Evolutionary conservation across 2,329 filamentous ascomycete species (phyloP).

Genomic region (Alternaria novae-zelandiae): DNA sequence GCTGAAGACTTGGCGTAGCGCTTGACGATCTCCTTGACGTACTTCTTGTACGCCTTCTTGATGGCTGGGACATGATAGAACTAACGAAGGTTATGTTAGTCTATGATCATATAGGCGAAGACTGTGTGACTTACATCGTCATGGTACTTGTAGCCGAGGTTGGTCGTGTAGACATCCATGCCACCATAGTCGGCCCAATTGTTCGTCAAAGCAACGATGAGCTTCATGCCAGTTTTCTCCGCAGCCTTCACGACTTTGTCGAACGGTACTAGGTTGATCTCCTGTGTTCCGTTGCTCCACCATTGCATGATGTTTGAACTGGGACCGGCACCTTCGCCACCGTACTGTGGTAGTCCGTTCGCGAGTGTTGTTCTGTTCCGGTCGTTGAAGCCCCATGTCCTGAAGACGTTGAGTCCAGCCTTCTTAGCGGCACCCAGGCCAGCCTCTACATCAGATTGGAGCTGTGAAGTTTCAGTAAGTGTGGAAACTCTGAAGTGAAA

Average conservation of each 20-base stretch:
- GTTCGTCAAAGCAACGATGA: slow-evolving; percentile 63
- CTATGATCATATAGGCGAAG: neutral
- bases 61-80: slow-evolving; percentile 56
- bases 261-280: slow-evolving; percentile 54
- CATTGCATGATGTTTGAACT: slow-evolving; percentile 56
- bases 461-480: slow-evolving; percentile 37
- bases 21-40: slow-evolving; percentile 58
- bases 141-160: slow-evolving; percentile 60
- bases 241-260: slow-evolving; percentile 62
- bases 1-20: slow-evolving; percentile 57
- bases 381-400: slow-evolving; percentile 66
- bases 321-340: slow-evolving; percentile 56
- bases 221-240: slow-evolving; percentile 58
- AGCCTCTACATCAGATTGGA: slow-evolving; percentile 56
- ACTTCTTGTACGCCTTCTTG: slow-evolving; percentile 58
- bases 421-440: slow-evolving; percentile 56
- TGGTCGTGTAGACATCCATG: slow-evolving; percentile 66
- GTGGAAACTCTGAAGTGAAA: neutral
- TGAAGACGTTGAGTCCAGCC: slow-evolving; percentile 60
- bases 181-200: slow-evolving; percentile 67
- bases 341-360: slow-evolving; percentile 59
- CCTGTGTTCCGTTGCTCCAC: slow-evolving; percentile 49
- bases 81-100: neutral
- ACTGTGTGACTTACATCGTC: slow-evolving; percentile 50
- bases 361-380: slow-evolving; percentile 57